These are phyloP conservation scores for Tubosaeta brunneosetosa DNA, from an alignment of 768 basidiomycete genomes.

Conservation along the genomic window DNA sequence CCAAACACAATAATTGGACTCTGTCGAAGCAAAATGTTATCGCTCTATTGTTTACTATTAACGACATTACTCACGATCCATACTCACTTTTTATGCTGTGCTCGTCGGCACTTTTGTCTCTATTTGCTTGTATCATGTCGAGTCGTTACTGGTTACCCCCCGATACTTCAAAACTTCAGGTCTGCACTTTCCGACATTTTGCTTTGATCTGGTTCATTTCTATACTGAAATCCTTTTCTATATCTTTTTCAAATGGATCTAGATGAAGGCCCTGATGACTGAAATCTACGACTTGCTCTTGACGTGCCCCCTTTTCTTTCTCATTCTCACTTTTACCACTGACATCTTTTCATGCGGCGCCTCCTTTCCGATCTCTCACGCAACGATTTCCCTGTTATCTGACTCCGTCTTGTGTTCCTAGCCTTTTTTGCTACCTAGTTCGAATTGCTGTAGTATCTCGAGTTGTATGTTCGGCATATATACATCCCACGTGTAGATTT, in stretches of 20 bases:
- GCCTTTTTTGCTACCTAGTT: not conserved
- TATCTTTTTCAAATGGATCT: constrained; percentile 6
- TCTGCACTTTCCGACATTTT: not conserved
- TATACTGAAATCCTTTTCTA: not conserved
- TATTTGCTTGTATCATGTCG: not conserved
- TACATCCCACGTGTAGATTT: not conserved
- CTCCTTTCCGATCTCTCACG: not conserved
- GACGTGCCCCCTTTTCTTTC: not conserved
- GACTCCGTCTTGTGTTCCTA: not conserved
- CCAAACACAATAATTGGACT: constrained; percentile 3
- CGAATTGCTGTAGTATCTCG: not conserved
- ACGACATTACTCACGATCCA: constrained; percentile 11
- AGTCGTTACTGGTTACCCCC: not conserved
- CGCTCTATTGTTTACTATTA: constrained; percentile 8
- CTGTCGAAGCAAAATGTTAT: constrained; percentile 13
- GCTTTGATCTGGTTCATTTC: constrained; percentile 4
- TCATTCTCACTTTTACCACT: not conserved
- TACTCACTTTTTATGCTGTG: not conserved
- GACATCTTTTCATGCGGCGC: not conserved
- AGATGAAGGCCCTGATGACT: constrained; percentile 4
- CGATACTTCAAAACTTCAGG: not conserved
- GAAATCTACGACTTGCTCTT: not conserved
- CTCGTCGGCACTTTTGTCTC: not conserved
- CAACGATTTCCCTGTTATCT: not conserved
- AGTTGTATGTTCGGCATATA: not conserved